Conservation (phyloP, 495 filamentous ascomycete genomes). For the Neurospora sp. region DNA sequence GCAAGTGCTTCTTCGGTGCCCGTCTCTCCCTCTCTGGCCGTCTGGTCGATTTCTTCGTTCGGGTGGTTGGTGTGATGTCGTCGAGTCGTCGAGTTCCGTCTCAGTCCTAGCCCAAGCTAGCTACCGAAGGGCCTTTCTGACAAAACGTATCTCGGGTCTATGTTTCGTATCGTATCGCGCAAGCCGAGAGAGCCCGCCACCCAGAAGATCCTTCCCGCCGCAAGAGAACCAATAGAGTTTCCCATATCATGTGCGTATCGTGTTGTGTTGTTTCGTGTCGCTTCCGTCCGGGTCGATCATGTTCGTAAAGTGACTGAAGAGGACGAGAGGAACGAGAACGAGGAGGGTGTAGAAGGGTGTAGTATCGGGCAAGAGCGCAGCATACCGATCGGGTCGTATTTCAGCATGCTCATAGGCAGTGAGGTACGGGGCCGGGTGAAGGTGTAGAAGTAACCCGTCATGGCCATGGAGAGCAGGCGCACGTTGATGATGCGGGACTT, state of each 20-base stretch:
- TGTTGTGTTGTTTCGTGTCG: not conserved
- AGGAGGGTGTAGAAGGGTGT: not conserved
- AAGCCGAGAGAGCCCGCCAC: too few relatives aligned
- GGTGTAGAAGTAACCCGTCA: constrained; percentile 95
- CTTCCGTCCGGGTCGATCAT: not conserved
- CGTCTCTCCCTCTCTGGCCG: too few relatives aligned
- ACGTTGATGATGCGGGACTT: constrained; percentile 90
- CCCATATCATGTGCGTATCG: not conserved
- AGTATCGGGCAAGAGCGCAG: not conserved
- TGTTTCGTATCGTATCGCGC: too few relatives aligned
- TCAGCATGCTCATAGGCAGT: constrained; percentile 88
- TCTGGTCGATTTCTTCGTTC: too few relatives aligned
- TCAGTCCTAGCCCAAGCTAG: too few relatives aligned
- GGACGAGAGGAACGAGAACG: not conserved
- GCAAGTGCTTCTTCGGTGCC: too few relatives aligned
- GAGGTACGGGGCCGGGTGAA: constrained; percentile 71
- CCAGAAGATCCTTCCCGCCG: too few relatives aligned
- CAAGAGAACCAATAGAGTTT: too few relatives aligned
- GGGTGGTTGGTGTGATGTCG: too few relatives aligned
- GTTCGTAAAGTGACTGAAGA: not conserved
- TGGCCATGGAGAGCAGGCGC: constrained; percentile 94
- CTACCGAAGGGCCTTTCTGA: too few relatives aligned
- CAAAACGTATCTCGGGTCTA: too few relatives aligned
- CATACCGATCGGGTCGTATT: constrained; percentile 97
- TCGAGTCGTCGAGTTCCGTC: too few relatives aligned